Base-by-base conservation (phyloP, 176 grass and related monocot species). In the Themeda triandra region DNA sequence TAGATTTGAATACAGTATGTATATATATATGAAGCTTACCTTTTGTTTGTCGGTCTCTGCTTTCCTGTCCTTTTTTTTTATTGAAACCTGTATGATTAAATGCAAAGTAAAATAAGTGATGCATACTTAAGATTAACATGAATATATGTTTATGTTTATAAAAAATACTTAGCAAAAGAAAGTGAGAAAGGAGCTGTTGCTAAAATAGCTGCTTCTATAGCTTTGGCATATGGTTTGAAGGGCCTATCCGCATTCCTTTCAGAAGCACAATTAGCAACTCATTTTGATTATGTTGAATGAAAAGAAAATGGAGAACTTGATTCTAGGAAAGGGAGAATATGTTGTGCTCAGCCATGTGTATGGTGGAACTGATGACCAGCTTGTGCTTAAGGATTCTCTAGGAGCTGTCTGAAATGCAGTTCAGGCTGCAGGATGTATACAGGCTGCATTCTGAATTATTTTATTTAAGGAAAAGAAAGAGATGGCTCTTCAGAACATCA, bases 221-320 rank as follows among this genome's bases (percentile, higher is more conserved):
- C 96, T 32, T 83, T 81, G 81, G 67, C 69, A 46, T 85, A 80
- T 87, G 86, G 91, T 62, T 92, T 96, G 86, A 89, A 86, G 84
- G 96, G 96, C 60, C 88, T 99, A 83, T 92, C 96, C 14, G 96
- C 88, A 63, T 99, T 91, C 45, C 93, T 99, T 85, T 94, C 96
- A 82, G 96, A 99, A 91, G 81, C 66, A 80, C 80, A 87, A 86
- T 49, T 99, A 84, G 86, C 84, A 48, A 82, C 40, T 85, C 92
- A 94, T 84, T 85, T 88, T 78, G 45, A 84, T 88, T 84, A 86
- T 68, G 77, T 96, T 32, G 86, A 92, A 86, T 88, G 84, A 30
- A 83, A 84, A 80, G 81, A 81, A 78, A 86, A 82, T 66, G 79
- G 46, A 63, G 30, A 69, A 21, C 49, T 27, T 54, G 35, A 63